Base-by-base conservation (phyloP, 306 rosid species). In the Trifolium subterraneum region DNA sequence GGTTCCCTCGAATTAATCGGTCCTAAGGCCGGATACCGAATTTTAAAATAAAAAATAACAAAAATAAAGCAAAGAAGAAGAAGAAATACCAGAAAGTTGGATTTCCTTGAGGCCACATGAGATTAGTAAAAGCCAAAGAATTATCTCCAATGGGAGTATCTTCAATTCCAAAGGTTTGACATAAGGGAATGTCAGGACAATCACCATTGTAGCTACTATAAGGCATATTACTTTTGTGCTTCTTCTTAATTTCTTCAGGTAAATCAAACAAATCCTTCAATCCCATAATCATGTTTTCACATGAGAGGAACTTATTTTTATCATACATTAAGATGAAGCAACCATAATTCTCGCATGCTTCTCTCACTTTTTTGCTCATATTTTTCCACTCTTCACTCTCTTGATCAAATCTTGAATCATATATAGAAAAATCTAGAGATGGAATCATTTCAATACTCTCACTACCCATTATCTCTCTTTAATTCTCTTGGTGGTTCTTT, bases 71-170 rank as follows among this genome's bases (percentile, higher is more conserved):
- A 36, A 10, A 4, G 3, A 12, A 33, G 1, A n/a, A 81, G 33
- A 29, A 29, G 4, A 29, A 15, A 2, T 31, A 88, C 93, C 93
- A 56, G 75, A 88, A 86, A 22, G 36, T 1, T 7, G 82, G 79
- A 76, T 85, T 85, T 36, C 84, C 91, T 33, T 81, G 84, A 27
- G 88, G 83, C 93, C 93, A 89, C 91, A 89, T 83, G 84, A 87
- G 85, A 78, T 65, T 48, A 44, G 89, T 79, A 86, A 89, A 89
- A 70, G 78, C 67, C 0, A 50, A 36, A 44, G 87, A 80, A 9
- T 19, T 45, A n/a, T 76, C 70, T 0, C 1, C 66, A 0, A 59
- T 12, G 1, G 70, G 42, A 11, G 76, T 76, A 33, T 81, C 77
- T 15, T 83, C 82, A 76, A 89, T 41, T n/a, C 93, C 91, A 47